Conservation (phyloP, 225 moss, liverwort and hornwort species). For the Ulota crispa region DNA sequence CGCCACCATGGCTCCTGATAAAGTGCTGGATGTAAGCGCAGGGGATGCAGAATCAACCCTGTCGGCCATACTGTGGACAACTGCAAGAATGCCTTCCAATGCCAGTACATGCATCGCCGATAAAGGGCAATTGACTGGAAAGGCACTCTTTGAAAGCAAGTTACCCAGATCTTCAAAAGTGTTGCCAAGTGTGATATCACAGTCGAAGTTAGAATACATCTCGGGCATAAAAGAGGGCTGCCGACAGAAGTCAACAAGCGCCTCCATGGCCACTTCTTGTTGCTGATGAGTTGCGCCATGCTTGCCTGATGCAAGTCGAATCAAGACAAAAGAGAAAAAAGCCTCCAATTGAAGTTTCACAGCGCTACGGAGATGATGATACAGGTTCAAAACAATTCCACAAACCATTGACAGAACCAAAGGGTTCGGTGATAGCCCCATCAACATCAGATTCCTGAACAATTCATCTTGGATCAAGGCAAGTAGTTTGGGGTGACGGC, state of each 20-base stretch:
- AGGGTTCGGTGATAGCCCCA: constrained; percentile 90
- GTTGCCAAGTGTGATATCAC: constrained; percentile 93
- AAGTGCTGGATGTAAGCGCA: constrained; percentile 49
- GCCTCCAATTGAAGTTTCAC: constrained; percentile 96
- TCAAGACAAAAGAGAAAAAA: constrained; percentile 92
- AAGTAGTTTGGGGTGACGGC: constrained; percentile 78
- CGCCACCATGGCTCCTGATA: constrained; percentile 59
- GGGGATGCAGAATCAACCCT: constrained; percentile 83
- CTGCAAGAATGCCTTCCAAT: constrained; percentile 93
- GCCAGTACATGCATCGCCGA: constrained; percentile 99
- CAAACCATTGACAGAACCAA: constrained; percentile 94
- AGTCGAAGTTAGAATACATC: constrained; percentile 99
- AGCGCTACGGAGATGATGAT: constrained; percentile 79
- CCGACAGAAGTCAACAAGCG: constrained; percentile 96
- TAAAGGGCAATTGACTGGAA: constrained; percentile 89
- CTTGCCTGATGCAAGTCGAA: constrained; percentile 98
- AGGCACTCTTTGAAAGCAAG: constrained; percentile 96
- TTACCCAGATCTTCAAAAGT: constrained; percentile 97
- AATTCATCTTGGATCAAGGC: constrained; percentile 98
- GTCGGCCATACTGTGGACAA: constrained; percentile 96
- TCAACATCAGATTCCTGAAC: constrained; percentile 94
- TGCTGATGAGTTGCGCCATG: constrained; percentile 91
- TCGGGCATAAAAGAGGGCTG: constrained; percentile 98
- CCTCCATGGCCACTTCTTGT: constrained; percentile 99
- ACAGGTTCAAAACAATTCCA: constrained; percentile 94